A percentile compares a stretch with the other conserved stretches of the same genome.
Evolutionary conservation across 345 rosid genomes (phyloP).

Genomic region (Cochlearia excelsa): DNA sequence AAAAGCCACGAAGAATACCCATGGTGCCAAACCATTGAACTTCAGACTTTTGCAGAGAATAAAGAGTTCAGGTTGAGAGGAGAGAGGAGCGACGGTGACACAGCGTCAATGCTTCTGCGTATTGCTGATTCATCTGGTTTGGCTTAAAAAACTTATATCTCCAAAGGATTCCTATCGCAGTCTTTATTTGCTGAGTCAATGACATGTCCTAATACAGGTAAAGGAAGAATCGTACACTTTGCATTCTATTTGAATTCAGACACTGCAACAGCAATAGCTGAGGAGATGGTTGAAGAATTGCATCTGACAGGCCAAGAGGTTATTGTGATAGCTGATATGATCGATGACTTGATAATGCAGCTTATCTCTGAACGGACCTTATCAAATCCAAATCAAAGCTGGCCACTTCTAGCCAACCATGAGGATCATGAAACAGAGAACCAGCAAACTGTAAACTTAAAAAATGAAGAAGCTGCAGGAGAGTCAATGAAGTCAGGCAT

Average conservation of each 20-base stretch:
- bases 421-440: conserved; percentile 31
- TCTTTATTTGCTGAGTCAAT: conserved; percentile 17
- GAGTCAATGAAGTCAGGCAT: conserved; percentile 49
- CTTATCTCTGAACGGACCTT: conserved; percentile 43
- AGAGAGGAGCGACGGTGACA: conserved; percentile 44
- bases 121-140: conserved; percentile 54
- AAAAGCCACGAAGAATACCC: conserved; percentile 43
- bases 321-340: conserved; percentile 65
- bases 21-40: conserved; percentile 45
- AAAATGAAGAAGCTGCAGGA: conserved; percentile 30
- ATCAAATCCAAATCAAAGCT: conserved; percentile 33
- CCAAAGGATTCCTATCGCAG: not conserved
- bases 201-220: conserved; percentile 23
- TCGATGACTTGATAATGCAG: conserved; percentile 56
- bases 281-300: conserved; percentile 88
- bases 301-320: conserved; percentile 60
- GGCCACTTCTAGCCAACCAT: not conserved
- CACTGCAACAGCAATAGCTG: conserved; percentile 63
- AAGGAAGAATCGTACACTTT: conserved; percentile 64
- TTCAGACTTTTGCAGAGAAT: conserved; percentile 42
- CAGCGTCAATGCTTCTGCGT: conserved; percentile 53
- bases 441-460: conserved; percentile 22
- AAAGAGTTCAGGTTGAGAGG: conserved; percentile 65
- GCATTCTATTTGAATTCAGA: conserved; percentile 65
- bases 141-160: conserved; percentile 7